phyloP scores from a whole-genome alignment of 306 rosid species.

The Ormosia emarginata region DNA sequence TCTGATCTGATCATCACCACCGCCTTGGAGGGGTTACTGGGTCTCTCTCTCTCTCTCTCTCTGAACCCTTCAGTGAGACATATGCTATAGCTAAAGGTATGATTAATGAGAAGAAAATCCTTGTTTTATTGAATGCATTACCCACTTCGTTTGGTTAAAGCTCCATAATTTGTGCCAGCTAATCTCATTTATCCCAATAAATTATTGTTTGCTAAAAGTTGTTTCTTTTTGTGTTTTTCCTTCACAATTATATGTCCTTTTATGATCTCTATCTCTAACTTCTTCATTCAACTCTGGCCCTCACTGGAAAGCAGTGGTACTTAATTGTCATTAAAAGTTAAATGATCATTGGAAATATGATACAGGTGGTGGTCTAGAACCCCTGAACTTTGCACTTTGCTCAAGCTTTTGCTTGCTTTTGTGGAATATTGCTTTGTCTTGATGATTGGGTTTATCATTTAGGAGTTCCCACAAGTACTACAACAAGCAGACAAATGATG shows the following conservation, averaged over 20 bases:
- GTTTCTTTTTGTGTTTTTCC: constrained; percentile 6
- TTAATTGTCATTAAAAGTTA: constrained; percentile 23
- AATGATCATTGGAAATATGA: constrained; percentile 16
- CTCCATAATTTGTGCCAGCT: constrained; percentile 22
- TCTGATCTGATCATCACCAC: constrained; percentile 8
- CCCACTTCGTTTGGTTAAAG: constrained; percentile 6
- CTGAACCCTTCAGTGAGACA: neutral
- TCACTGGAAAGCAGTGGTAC: neutral
- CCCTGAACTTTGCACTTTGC: constrained; percentile 10
- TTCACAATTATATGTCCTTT: neutral
- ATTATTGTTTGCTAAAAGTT: neutral
- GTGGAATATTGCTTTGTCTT: constrained; percentile 14
- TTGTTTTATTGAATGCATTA: neutral
- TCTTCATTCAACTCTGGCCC: constrained; percentile 22
- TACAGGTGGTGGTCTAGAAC: constrained; percentile 4
- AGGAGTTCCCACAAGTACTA: constrained; percentile 34
- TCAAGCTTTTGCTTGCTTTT: constrained; percentile 3
- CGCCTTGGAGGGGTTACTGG: neutral
- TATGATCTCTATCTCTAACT: neutral
- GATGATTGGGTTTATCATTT: constrained; percentile 40
- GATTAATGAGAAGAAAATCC: neutral
- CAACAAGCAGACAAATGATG: constrained; percentile 31
- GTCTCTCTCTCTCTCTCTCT: constrained; percentile 8
- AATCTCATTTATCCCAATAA: constrained; percentile 11
- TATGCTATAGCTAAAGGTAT: neutral